Evolutionary conservation across 1,284 basidiomycete species (phyloP).

Genomic region (Pseudozyma sp.): DNA sequence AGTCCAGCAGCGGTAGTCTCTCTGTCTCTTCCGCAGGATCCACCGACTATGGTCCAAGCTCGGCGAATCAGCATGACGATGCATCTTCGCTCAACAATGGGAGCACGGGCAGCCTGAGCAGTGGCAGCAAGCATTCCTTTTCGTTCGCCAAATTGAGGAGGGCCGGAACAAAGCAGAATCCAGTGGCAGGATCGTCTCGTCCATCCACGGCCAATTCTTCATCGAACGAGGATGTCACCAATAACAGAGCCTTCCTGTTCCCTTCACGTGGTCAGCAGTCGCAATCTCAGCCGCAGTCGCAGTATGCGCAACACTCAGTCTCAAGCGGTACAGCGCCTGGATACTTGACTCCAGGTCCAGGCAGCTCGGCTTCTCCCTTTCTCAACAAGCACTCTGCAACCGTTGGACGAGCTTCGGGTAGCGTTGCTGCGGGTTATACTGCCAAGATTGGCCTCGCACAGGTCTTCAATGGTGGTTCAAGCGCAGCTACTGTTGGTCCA

Average conservation of each 20-base stretch:
- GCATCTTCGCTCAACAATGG: conserved; percentile 24
- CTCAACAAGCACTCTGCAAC: conserved; percentile 52
- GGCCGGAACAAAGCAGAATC: conserved; percentile 14
- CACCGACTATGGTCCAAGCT: conserved; percentile 27
- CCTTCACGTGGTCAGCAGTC: conserved; percentile 5
- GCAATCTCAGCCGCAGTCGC: conserved; percentile 2
- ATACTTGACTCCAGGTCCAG: conserved; percentile 31
- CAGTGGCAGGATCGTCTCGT: conserved; percentile 4
- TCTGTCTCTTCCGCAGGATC: conserved; percentile 22
- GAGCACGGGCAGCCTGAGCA: conserved; percentile 28
- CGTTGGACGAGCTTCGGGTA: conserved; percentile 34
- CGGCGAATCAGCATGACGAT: conserved; percentile 13
- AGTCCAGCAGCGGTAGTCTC: conserved; percentile 35
- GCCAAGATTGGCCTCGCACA: conserved; percentile 35
- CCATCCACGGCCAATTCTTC: conserved; percentile 33
- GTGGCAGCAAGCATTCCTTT: conserved; percentile 34
- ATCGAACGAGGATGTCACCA: conserved; percentile 25
- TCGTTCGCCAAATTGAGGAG: conserved; percentile 32
- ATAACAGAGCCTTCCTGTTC: conserved; percentile 15
- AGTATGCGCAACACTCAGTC: conserved; percentile 1
- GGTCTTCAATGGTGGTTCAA: conserved; percentile 16
- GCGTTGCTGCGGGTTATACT: conserved; percentile 7
- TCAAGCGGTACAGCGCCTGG: conserved; percentile 14
- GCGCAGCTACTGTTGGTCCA: conserved; percentile 19
- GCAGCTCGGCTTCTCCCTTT: conserved; percentile 43